A percentile compares a stretch with the other conserved stretches of the same genome.
phyloP scores from a whole-genome alignment of 2,329 filamentous ascomycete species.

The Monosporascus sp. region DNA sequence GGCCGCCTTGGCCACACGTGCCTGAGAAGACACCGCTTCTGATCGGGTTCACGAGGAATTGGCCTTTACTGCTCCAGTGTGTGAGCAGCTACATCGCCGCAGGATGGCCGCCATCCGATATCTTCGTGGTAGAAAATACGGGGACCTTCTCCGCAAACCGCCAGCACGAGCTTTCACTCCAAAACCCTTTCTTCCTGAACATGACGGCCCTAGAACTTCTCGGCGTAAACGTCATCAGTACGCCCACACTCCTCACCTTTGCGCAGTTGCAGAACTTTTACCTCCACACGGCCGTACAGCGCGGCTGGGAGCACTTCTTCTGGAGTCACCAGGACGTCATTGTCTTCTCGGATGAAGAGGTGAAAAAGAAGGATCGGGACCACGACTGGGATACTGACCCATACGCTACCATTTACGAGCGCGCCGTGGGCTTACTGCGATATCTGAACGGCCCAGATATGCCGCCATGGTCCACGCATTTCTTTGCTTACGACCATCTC shows the following conservation, averaged over 20 bases:
- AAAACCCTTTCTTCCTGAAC: conserved; percentile 52
- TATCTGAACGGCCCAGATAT: conserved; percentile 29
- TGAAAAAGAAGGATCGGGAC: conserved; percentile 29
- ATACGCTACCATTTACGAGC: conserved; percentile 29
- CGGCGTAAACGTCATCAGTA: conserved; percentile 45
- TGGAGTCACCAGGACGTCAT: conserved; percentile 46
- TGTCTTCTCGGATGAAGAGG: conserved; percentile 35
- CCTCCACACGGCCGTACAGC: conserved; percentile 34
- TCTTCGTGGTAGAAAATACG: conserved; percentile 51
- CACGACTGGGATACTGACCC: conserved; percentile 30
- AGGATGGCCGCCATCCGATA: conserved; percentile 49
- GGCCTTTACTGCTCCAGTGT: conserved; percentile 46
- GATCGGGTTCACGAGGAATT: conserved; percentile 50
- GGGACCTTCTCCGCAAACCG: conserved; percentile 45
- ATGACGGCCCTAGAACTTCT: conserved; percentile 40
- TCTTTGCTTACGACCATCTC: conserved; percentile 47
- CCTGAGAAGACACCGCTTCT: conserved; percentile 34
- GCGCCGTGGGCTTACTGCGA: conserved; percentile 24
- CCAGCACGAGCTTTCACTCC: conserved; percentile 35
- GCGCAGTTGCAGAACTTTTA: conserved; percentile 47
- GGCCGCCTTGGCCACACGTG: conserved; percentile 28
- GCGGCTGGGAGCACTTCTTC: conserved; percentile 40
- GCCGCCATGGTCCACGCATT: conserved; percentile 40
- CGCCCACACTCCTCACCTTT: conserved; percentile 42
- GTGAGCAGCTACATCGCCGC: conserved; percentile 49